Conservation (phyloP, 2,329 filamentous ascomycete genomes). For the Aspergillus melleus region DNA sequence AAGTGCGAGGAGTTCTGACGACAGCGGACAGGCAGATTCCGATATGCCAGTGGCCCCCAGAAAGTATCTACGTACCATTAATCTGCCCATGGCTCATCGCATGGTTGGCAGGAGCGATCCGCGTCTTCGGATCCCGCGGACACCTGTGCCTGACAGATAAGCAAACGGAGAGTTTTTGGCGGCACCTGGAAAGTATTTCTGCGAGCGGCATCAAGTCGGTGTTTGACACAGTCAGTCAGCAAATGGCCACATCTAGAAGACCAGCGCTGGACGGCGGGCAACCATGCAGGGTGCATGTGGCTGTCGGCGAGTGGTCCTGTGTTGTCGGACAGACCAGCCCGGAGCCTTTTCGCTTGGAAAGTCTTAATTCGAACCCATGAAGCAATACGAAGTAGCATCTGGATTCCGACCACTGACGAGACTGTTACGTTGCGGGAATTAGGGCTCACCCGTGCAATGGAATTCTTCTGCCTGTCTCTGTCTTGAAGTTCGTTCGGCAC, state of each 20-base stretch:
- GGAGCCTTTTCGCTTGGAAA: too few species aligned
- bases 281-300: not conserved
- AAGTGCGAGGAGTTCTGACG: not conserved
- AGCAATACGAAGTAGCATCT: not conserved
- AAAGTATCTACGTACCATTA: not conserved
- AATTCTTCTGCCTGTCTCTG: not conserved
- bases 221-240: not conserved
- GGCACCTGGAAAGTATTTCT: not conserved
- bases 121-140: not conserved
- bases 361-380: not conserved
- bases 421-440: not conserved
- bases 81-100: not conserved
- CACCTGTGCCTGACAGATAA: not conserved
- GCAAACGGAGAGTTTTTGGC: not conserved
- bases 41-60: not conserved
- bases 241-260: not conserved
- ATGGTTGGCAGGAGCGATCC: not conserved
- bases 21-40: not conserved
- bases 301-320: not conserved
- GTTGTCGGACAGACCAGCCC: not conserved
- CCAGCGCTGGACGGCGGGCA: not conserved
- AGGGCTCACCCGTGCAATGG: not conserved
- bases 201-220: not conserved
- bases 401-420: not conserved
- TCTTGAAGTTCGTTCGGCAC: not conserved